Evolutionary conservation across 164 flowering plant genomes (phyloP), one percentile per base, ranked within the genome.

Genomic region (Paratinospora sagittata): DNA sequence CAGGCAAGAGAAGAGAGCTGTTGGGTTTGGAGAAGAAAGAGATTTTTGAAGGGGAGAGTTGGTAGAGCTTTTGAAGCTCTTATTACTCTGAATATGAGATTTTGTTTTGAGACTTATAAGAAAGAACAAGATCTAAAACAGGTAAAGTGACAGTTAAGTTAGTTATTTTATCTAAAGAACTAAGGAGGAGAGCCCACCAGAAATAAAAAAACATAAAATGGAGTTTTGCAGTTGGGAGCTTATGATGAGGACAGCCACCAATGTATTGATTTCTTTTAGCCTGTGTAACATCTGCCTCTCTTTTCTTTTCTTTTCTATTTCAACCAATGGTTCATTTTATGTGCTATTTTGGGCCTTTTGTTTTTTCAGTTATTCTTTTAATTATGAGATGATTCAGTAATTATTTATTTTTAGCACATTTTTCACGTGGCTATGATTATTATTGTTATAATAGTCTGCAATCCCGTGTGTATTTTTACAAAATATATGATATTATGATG

Each of bases 101-200:
- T 27, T 47, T 37, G 52, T 49, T 16, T 23, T 16, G 62, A 19
- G 41, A 55, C 45, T 69, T 74, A 69, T 74, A 69, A 72, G 63
- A 66, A 49, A 36, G 55, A 36, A 16, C 6, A 55, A 36, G 55
- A 36, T 7, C 23, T 2, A 43, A 65, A 65, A 55, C 8, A 21
- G 70, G 30, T 36, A 47, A 47, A 27, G 41, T 23, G 49, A 26
- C 57, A 36, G 76, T 74, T 74, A 34, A n/a, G 21, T 74, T 68
- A 43, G 72, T 63, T 74, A 37, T 27, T 36, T 33, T 37, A 63
- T 2, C n/a, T 11, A 14, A 27, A 6, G 70, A 3, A 21, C 71
- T 66, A 30, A 17, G 70, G 47, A 45, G 75, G 71, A 70, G 76
- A 60, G 70, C 66, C 66, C 74, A 47, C 52, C 63, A 36, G 24